Percentiles rank a stretch among this genome's conserved stretches.
Evolutionary conservation across 2,329 filamentous ascomycete genomes (phyloP).

Genomic region (Penicillium verrucosum): DNA sequence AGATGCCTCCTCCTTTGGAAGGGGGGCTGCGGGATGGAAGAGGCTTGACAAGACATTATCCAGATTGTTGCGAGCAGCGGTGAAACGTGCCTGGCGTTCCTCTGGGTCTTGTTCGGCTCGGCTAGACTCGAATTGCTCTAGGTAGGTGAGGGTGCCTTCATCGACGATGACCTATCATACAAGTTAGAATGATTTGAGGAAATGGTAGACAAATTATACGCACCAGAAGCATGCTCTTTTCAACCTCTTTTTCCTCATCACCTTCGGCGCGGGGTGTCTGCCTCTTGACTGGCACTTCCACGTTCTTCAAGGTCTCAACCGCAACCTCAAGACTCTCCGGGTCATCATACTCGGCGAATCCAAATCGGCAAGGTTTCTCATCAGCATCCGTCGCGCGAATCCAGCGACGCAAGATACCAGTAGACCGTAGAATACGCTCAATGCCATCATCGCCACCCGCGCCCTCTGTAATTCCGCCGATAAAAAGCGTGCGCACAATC

Average conservation of each 20-base stretch:
- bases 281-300: conserved; percentile 77
- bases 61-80: conserved; percentile 66
- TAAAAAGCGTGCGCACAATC: conserved; percentile 84
- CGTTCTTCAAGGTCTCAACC: conserved; percentile 75
- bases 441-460: conserved; percentile 72
- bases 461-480: conserved; percentile 80
- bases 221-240: conserved; percentile 69
- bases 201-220: conserved; percentile 14
- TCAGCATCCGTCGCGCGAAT: conserved; percentile 74
- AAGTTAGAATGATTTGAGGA: conserved; percentile 13
- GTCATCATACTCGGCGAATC: conserved; percentile 94
- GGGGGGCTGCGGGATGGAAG: conserved; percentile 61
- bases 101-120: conserved; percentile 62
- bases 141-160: conserved; percentile 74
- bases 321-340: conserved; percentile 81
- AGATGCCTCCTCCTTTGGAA: conserved; percentile 45
- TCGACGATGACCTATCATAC: conserved; percentile 64
- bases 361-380: conserved; percentile 80
- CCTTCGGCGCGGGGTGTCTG: conserved; percentile 52
- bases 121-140: conserved; percentile 73
- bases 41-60: conserved; percentile 67
- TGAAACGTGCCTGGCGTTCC: conserved; percentile 64
- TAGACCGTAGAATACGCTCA: conserved; percentile 72
- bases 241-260: conserved; percentile 50
- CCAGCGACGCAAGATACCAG: conserved; percentile 79